Evolutionary conservation across 164 flowering plant species (phyloP).

Genomic region (Chimonanthus salicifolius): DNA sequence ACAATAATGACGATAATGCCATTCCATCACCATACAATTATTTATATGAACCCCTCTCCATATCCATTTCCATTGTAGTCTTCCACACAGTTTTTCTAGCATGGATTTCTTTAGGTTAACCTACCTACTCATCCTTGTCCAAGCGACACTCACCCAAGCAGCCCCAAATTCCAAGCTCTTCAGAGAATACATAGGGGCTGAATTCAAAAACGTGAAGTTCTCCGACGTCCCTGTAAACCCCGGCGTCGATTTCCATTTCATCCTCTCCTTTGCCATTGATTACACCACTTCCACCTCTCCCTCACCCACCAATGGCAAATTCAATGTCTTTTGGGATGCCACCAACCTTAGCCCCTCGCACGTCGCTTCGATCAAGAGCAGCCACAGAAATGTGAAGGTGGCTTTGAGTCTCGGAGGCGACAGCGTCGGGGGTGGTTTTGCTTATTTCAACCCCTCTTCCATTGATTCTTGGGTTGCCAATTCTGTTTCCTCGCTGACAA

Average conservation of each 20-base stretch:
- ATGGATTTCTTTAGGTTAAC: conserved; percentile 2
- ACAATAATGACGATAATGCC: not conserved
- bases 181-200: conserved; percentile 57
- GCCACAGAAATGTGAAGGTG: conserved; percentile 43
- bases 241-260: conserved; percentile 48
- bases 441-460: conserved; percentile 41
- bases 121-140: conserved; percentile 1
- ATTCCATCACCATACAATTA: not conserved
- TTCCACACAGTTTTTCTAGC: not conserved
- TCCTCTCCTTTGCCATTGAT: conserved; percentile 63
- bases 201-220: conserved; percentile 44
- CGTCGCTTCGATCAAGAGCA: conserved; percentile 32
- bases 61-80: not conserved
- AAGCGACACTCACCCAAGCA: conserved; percentile 5
- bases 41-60: not conserved
- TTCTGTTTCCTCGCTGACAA: conserved; percentile 55
- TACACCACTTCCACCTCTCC: conserved; percentile 41
- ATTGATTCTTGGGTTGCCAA: conserved; percentile 52
- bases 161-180: conserved; percentile 29
- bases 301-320: conserved; percentile 58
- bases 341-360: conserved; percentile 37
- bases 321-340: conserved; percentile 55
- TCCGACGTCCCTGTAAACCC: conserved; percentile 48
- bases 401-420: conserved; percentile 60
- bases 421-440: conserved; percentile 19